These are phyloP conservation scores for Sordariomycetes sp. DNA, from an alignment of 2,329 filamentous ascomycete genomes.

Conservation along the genomic window DNA sequence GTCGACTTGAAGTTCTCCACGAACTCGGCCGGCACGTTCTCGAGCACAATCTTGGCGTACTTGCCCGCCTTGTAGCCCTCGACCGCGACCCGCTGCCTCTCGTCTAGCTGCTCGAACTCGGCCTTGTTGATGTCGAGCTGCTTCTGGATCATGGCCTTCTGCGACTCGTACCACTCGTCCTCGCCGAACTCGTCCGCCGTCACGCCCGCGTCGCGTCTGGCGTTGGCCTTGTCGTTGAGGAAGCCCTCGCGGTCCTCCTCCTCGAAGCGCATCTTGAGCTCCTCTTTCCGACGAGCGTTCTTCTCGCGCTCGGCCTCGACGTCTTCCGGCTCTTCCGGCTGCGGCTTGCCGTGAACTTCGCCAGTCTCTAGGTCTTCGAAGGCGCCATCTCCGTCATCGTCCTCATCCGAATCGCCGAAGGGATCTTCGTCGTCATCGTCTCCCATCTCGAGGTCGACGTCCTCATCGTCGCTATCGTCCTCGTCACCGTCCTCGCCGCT, in stretches of 20 bases:
- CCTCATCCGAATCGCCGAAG: constrained; percentile 40
- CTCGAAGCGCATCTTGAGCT: constrained; percentile 87
- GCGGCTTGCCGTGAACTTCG: constrained; percentile 36
- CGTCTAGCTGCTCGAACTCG: constrained; percentile 81
- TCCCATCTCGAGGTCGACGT: constrained; percentile 38
- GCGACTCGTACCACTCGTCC: constrained; percentile 96
- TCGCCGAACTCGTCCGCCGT: constrained; percentile 73
- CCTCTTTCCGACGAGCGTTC: constrained; percentile 87
- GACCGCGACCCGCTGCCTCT: constrained; percentile 66
- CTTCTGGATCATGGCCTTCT: constrained; percentile 90
- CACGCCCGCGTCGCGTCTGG: constrained; percentile 53
- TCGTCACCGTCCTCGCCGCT: constrained; percentile 15
- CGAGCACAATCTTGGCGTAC: constrained; percentile 82
- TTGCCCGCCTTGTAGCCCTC: constrained; percentile 88
- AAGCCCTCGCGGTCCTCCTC: constrained; percentile 97
- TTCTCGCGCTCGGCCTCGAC: constrained; percentile 82
- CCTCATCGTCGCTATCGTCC: constrained; percentile 19
- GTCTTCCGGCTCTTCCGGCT: constrained; percentile 24
- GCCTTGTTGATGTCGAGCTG: constrained; percentile 94
- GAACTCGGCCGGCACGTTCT: constrained; percentile 85
- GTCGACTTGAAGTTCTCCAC: constrained; percentile 68
- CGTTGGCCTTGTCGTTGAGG: constrained; percentile 74
- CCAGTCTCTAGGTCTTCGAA: constrained; percentile 80
- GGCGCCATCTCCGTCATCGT: constrained; percentile 63
- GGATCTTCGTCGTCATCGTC: constrained; percentile 37